Base-by-base conservation (phyloP, 2,329 filamentous ascomycete genomes). In the Neofusicoccum laricinum region DNA sequence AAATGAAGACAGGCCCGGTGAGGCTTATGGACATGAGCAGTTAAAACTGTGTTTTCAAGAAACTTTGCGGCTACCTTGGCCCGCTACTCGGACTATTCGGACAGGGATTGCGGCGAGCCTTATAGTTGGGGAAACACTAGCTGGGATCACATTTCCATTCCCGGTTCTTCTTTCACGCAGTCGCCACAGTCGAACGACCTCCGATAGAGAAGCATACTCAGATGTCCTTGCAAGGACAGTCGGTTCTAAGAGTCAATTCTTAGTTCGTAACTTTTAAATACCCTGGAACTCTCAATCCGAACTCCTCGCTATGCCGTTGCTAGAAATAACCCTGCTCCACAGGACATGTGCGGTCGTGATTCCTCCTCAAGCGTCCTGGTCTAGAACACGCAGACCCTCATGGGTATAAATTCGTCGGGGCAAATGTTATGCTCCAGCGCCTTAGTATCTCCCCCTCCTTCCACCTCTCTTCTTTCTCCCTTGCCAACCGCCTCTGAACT, bases 401-500 rank as follows among this genome's bases (percentile, higher is more conserved):
- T 30, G 25, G 25, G 25, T 30, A 30, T 30, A 4, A 6, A 30
- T 30, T 30, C 25, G 4, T 30, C 25, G 4, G 5, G 25, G 7
- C 25, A 30, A 30, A 1, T 30, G 5, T 30, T 30, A 30, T 30
- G 25, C 25, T 6, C 17, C 14, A 32, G 19, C 21, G 2, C 25
- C 6, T 32, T 34, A 59, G 14, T 46, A 65, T 17, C 58, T 38
- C 14, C 58, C 40, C 21, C 63, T 62, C 38, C 64, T 49, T 11
- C 64, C 57, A 4, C 64, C 36, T 15, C 64, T 30, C 40, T 55
- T 65, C 64, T 65, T 65, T 30, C 64, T 40, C 3, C 64, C 48
- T n/a, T 43, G 57, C 64, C 64, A 61, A 2, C 64, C 64, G 34
- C 64, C 64, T 6, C 64, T 36, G 15, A 62, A 62, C 49, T 57